Percentiles rank a stretch among this genome's conserved stretches.
These are phyloP conservation scores for Boletus semigastroideus DNA, from an alignment of 1,284 basidiomycete species.

Conservation along the genomic window DNA sequence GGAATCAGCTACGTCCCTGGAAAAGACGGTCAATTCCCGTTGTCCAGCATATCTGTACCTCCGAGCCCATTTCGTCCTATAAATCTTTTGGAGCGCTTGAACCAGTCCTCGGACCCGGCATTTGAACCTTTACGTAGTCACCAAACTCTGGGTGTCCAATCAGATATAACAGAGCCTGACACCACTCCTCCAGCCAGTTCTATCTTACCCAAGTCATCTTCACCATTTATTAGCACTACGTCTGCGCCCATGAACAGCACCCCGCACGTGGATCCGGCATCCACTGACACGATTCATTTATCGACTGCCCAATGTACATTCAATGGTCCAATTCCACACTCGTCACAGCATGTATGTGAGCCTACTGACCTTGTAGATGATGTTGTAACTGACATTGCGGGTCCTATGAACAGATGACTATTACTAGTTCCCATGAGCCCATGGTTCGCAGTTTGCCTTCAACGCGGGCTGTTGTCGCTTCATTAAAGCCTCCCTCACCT, in stretches of 20 bases:
- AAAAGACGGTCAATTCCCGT: slow-evolving; percentile 19
- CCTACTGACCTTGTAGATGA: not conserved
- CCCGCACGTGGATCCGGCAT: slow-evolving; percentile 3
- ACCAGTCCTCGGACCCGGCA: slow-evolving; percentile 13
- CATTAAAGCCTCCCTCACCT: not conserved
- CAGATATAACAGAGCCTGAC: slow-evolving; percentile 1
- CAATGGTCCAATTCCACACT: slow-evolving; percentile 42
- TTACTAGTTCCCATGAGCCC: not conserved
- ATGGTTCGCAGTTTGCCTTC: not conserved
- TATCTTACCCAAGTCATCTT: slow-evolving; percentile 44
- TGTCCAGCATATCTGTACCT: slow-evolving; percentile 17
- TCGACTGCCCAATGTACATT: slow-evolving; percentile 17
- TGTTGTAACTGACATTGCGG: slow-evolving; percentile 4
- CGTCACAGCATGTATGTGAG: slow-evolving; percentile 29
- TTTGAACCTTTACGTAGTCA: slow-evolving; percentile 2
- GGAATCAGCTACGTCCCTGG: slow-evolving; percentile 16
- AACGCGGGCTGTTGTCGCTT: slow-evolving; percentile 6
- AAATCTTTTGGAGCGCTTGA: slow-evolving; percentile 32
- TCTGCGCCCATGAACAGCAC: slow-evolving; percentile 4
- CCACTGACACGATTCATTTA: slow-evolving; percentile 7
- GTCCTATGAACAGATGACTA: slow-evolving; percentile 2
- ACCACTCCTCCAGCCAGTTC: slow-evolving; percentile 30
- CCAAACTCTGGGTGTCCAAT: slow-evolving; percentile 1
- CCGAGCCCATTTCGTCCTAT: slow-evolving; percentile 33
- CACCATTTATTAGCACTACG: slow-evolving; percentile 17